Percentiles rank a stretch among this genome's conserved stretches.
Evolutionary conservation across 257 asterid species (phyloP).

Genomic region (Jaltomata sinuosa): DNA sequence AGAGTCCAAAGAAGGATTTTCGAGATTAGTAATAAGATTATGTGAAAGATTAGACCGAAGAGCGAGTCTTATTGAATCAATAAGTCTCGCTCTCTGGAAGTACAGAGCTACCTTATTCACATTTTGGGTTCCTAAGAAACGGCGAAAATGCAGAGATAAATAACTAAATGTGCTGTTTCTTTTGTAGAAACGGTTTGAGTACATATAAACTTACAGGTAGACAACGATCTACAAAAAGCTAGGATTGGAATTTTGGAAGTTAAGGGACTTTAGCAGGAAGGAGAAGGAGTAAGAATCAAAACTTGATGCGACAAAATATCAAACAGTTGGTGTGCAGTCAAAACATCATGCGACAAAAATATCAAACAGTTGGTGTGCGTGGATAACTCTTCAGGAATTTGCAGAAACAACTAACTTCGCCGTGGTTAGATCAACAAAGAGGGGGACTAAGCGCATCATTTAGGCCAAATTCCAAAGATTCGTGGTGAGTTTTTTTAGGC

Average conservation of each 20-base stretch:
- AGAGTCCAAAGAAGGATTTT: conserved; percentile 54
- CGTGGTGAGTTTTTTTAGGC: neutral
- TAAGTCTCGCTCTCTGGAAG: conserved; percentile 76
- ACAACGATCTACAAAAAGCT: neutral
- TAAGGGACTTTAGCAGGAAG: neutral
- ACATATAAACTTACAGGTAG: conserved; percentile 16
- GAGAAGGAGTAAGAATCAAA: neutral
- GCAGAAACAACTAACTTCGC: neutral
- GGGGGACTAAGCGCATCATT: neutral
- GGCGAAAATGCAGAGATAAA: conserved; percentile 26
- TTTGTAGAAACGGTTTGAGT: conserved; percentile 17
- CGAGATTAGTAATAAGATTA: conserved; percentile 39
- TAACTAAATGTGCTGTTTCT: conserved; percentile 14
- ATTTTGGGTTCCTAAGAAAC: conserved; percentile 27
- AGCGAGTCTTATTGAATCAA: conserved; percentile 69
- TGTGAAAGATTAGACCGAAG: conserved; percentile 56
- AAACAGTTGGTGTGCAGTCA: neutral
- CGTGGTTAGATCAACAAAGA: neutral
- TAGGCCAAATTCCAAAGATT: neutral
- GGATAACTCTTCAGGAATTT: neutral
- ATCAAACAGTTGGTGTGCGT: neutral
- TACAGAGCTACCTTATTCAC: conserved; percentile 60
- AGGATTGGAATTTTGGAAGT: too few relatives aligned
- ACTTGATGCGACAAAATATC: neutral
- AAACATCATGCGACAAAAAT: neutral